Conservation (phyloP, 441 rosid genomes). For the Euphorbia celastroides region DNA sequence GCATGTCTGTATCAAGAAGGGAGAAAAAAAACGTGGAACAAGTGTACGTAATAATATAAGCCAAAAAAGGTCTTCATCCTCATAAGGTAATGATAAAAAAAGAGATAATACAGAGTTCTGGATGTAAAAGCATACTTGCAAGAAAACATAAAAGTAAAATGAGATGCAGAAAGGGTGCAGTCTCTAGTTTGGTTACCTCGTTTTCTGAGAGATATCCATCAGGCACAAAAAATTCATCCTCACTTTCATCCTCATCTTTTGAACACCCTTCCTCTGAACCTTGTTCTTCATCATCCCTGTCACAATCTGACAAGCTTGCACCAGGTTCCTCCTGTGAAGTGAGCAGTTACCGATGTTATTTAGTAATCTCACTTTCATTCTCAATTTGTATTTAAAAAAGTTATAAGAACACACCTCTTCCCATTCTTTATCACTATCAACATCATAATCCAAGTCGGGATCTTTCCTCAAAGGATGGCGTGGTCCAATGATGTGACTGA, state of each 20-base stretch:
- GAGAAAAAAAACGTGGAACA: background rate
- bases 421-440: too few relatives aligned
- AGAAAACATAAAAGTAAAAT: background rate
- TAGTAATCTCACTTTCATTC: background rate
- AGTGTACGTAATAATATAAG: background rate
- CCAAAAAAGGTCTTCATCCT: background rate
- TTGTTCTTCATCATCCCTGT: slow-evolving; percentile 72
- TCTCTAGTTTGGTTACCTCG: slow-evolving; percentile 46
- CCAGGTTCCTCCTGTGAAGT: slow-evolving; percentile 90
- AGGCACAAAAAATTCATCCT: slow-evolving; percentile 91
- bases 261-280: slow-evolving; percentile 48
- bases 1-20: background rate
- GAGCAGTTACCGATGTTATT: too few relatives aligned
- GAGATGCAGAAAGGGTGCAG: background rate
- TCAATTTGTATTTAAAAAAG: too few relatives aligned
- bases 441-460: too few relatives aligned
- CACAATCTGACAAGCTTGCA: slow-evolving; percentile 92
- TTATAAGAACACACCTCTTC: too few relatives aligned
- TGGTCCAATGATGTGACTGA: background rate
- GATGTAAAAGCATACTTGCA: background rate
- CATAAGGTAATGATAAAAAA: background rate
- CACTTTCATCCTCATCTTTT: slow-evolving; percentile 79
- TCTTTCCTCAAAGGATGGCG: too few relatives aligned
- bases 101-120: background rate
- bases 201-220: slow-evolving; percentile 95